These are phyloP conservation scores for Physocladia obscura DNA, from an alignment of 192 early-diverging fungal species.

Conservation along the genomic window DNA sequence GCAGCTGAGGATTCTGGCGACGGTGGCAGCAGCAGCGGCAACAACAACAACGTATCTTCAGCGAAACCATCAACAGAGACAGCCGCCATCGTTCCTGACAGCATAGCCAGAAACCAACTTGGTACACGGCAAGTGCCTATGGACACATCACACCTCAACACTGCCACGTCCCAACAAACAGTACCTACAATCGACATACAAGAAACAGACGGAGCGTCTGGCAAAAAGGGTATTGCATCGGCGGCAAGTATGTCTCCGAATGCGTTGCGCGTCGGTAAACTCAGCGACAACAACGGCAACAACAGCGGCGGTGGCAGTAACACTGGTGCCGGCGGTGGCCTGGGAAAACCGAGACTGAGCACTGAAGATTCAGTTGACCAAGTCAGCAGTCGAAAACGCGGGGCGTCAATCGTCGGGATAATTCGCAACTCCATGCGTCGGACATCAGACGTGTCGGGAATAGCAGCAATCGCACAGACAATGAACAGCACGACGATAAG, in stretches of 20 bases:
- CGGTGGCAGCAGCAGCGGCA: constrained; percentile 36
- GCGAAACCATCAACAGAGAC: too few relatives aligned
- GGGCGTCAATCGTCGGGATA: constrained; percentile 59
- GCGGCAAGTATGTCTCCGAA: not conserved
- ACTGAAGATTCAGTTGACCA: constrained; percentile 4
- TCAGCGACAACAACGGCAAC: not conserved
- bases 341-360: not conserved
- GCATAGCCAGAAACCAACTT: too few relatives aligned
- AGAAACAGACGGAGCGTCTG: not conserved
- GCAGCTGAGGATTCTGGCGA: constrained; percentile 46
- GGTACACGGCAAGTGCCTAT: constrained; percentile 28
- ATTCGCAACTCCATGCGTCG: constrained; percentile 48
- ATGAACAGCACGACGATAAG: not conserved
- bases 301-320: not conserved
- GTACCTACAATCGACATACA: not conserved
- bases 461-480: constrained; percentile 4
- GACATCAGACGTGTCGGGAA: constrained; percentile 37
- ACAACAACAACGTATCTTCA: too few relatives aligned
- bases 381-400: constrained; percentile 46
- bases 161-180: not conserved
- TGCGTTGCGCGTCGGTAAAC: not conserved
- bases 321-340: not conserved
- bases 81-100: too few relatives aligned
- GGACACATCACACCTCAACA: constrained; percentile 28
- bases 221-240: not conserved